Evolutionary conservation across 306 rosid species (phyloP), one percentile per base, ranked within the genome.

Genomic region (Ochetophila trinervis): DNA sequence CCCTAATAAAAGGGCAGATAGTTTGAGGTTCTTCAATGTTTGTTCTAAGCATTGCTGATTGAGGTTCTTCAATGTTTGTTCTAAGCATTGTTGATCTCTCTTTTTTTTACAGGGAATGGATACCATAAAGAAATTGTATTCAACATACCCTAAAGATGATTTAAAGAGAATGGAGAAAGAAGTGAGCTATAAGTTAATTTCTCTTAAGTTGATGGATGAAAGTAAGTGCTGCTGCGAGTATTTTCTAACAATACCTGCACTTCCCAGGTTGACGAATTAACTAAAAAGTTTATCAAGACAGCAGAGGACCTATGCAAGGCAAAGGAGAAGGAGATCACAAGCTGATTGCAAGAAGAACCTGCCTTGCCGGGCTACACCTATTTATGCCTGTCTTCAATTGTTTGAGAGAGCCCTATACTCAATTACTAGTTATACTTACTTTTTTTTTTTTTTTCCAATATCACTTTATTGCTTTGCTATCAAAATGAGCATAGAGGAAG

Each of bases 121-220:
- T 66, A 77, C 87, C 2, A 79, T 83, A 35, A 93, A 93, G 81
- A 93, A 87, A 74, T 54, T 89, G 63, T 67, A 77, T 62, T 79
- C 93, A 16, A 84, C 74, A 47, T 86, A 88, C 62, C 87, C 98
- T 2, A 93, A 87, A 79, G 99, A 93, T 69, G 89, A 90, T 72
- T 68, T 93, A 61, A 93, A 87, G 68, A 84, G 89, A 87, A 65
- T 87, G 80, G 97, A 90, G 86, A 93, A 93, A 79, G 96, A 86
- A 73, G 99, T 90, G 76, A 84, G 91, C 76, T 51, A 16, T 60
- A 27, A 72, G 36, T 24, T 59, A 18, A 66, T 49, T 34, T 51
- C 74, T 7, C 27, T 27, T 34, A 8, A n/a, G 40, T 53, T 37
- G 30, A 19, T 70, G 19, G 44, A 48, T 27, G 49, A 36, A 53